These are phyloP conservation scores for Rutstroemia sp. DNA, from an alignment of 2,329 filamentous ascomycete genomes.

Conservation along the genomic window DNA sequence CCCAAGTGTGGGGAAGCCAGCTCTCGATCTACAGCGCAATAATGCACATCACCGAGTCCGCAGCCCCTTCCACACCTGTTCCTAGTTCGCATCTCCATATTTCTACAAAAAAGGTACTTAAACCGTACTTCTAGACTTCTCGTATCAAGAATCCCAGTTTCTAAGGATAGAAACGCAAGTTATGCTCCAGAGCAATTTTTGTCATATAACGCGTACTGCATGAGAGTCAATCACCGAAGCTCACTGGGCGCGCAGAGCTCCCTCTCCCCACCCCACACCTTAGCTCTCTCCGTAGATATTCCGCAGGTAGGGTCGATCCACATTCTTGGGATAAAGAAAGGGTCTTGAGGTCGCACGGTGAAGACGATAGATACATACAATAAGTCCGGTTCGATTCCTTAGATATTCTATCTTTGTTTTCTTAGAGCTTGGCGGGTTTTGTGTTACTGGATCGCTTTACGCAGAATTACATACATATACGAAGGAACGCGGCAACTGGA, in stretches of 20 bases:
- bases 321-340: neutral
- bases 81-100: neutral
- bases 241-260: neutral
- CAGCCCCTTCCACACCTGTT: neutral
- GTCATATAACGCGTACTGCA: neutral
- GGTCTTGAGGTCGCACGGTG: too few species aligned
- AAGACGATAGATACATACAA: too few species aligned
- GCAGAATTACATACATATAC: too few species aligned
- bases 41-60: neutral
- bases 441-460: too few species aligned
- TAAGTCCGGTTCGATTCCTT: too few species aligned
- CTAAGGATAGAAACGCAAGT: too few species aligned
- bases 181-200: neutral
- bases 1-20: neutral
- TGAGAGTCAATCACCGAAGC: too few species aligned
- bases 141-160: too few species aligned
- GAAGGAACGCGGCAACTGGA: too few species aligned
- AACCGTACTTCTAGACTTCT: neutral
- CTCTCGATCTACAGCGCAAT: too few species aligned
- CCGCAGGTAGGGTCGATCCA: conserved; percentile 9
- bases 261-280: neutral
- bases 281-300: neutral
- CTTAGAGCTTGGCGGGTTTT: too few species aligned
- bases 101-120: neutral
- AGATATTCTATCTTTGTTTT: too few species aligned